Evolutionary conservation across 1,284 basidiomycete genomes (phyloP).

Genomic region (Marasmius fiardii): DNA sequence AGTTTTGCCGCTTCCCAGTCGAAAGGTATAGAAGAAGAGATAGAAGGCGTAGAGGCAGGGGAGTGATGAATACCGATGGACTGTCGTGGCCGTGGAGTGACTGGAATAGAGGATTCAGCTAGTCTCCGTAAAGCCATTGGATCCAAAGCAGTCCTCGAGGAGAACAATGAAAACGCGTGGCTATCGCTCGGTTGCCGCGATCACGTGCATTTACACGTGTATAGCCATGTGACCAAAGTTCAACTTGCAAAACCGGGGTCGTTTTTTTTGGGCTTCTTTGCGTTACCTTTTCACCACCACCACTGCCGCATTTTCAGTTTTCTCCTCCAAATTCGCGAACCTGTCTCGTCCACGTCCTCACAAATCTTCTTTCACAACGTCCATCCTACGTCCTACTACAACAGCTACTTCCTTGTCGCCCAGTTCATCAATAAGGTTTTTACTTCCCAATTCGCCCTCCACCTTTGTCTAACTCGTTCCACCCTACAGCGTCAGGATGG

Average conservation of each 20-base stretch:
- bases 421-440: conserved; percentile 51
- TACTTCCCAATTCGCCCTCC: not conserved
- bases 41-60: conserved; percentile 59
- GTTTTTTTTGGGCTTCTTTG: not conserved
- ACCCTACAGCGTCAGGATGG: conserved; percentile 63
- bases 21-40: conserved; percentile 69
- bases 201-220: not conserved
- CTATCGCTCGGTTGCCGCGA: not conserved
- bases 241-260: not conserved
- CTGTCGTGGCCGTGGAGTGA: conserved; percentile 40
- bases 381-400: conserved; percentile 51
- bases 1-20: conserved; percentile 79
- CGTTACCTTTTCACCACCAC: conserved; percentile 21
- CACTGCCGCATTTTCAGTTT: conserved; percentile 16
- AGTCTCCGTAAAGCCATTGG: conserved; percentile 51
- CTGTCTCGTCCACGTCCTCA: conserved; percentile 16
- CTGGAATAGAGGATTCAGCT: conserved; percentile 35
- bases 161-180: conserved; percentile 1
- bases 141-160: not conserved
- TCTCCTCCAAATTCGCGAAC: conserved; percentile 19
- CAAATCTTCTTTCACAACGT: conserved; percentile 47
- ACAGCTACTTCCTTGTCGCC: conserved; percentile 74
- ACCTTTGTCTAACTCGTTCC: conserved; percentile 9
- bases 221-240: not conserved
- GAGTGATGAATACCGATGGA: conserved; percentile 46